phyloP scores from a whole-genome alignment of 306 rosid genomes.

The Senna tora region DNA sequence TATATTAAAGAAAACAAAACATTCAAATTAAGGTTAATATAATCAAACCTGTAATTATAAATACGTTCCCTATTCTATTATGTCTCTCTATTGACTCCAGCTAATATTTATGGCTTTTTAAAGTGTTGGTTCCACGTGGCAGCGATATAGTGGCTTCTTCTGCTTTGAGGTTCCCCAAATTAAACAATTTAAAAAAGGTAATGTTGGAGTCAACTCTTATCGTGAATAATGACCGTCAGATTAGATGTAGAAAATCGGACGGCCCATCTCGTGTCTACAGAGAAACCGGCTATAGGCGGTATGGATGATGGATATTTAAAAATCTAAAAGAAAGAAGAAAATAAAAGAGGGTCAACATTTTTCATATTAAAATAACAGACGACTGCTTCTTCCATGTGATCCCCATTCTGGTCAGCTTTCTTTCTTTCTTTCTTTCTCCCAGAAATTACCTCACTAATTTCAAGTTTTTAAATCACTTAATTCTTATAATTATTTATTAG shows the following conservation, averaged over 20 bases:
- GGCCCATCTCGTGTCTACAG: background rate
- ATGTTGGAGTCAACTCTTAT: constrained; percentile 45
- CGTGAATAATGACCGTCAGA: constrained; percentile 19
- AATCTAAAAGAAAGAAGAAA: background rate
- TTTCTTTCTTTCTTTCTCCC: background rate
- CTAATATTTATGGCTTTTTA: background rate
- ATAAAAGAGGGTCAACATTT: constrained; percentile 43
- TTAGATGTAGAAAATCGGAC: background rate
- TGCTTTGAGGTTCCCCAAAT: constrained; percentile 26
- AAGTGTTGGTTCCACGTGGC: constrained; percentile 36
- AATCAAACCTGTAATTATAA: background rate
- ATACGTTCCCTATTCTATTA: background rate
- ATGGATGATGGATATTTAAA: background rate
- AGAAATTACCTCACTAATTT: background rate
- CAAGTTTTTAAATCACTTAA: background rate
- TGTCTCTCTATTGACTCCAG: background rate
- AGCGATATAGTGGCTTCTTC: background rate
- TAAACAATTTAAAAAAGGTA: background rate
- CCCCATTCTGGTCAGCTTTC: constrained; percentile 46
- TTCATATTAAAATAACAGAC: constrained; percentile 27
- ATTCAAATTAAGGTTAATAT: too few relatives aligned
- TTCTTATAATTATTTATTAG: background rate
- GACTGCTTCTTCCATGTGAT: constrained; percentile 33
- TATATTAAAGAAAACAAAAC: too few relatives aligned
- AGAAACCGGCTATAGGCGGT: constrained; percentile 24